Evolutionary conservation across 2,329 filamentous ascomycete species (phyloP), one percentile per base, ranked within the genome.

Genomic region (Arthrobotrys sinensis): DNA sequence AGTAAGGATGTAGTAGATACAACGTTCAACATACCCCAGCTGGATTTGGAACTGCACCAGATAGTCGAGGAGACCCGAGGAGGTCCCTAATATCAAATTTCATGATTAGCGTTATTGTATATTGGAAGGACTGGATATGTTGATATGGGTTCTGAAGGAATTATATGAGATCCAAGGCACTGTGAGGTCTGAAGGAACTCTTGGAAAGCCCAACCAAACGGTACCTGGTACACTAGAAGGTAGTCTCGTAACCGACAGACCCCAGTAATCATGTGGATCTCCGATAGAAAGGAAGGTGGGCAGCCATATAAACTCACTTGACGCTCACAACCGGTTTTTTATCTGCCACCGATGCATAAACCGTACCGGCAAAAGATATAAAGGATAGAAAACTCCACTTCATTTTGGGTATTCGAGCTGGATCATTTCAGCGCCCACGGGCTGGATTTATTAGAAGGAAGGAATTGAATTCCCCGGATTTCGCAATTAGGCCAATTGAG

Each of bases 41-140:
- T 52, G 87, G 83, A 83, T 93, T 95, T n/a, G 92, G 92, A 0
- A 89, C 84, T 57, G 90, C 92, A 14, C 89, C 84, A 10, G 91
- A 92, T 57, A 92, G 89, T 71, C 93, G 90, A 36, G 92, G 92
- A 14, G 92, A 91, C 80, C 91, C 91, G 82, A 96, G 88, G 73
- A 96, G 87, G 80, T 93, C 91, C 86, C 93, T 89, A 3, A 92
- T 91, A 8, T 91, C 93, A 85, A 94, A 92, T 81, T 36, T 45
- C 75, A 78, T 78, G 48, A 40, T 91, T 91, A 76, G 65, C 48
- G 19, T 43, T 24, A n/a, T 6, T n/a, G 16, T 3, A 16, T n/a
- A 24, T 24, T 24, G 16, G 32, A 38, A 38, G 24, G n/a, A 14
- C 6, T 21, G 10, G 11, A 12, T 60, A 1, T 12, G 3, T 40